Evolutionary conservation across 2,329 filamentous ascomycete genomes (phyloP).

Genomic region (Pyrenophora tritici-repentis): DNA sequence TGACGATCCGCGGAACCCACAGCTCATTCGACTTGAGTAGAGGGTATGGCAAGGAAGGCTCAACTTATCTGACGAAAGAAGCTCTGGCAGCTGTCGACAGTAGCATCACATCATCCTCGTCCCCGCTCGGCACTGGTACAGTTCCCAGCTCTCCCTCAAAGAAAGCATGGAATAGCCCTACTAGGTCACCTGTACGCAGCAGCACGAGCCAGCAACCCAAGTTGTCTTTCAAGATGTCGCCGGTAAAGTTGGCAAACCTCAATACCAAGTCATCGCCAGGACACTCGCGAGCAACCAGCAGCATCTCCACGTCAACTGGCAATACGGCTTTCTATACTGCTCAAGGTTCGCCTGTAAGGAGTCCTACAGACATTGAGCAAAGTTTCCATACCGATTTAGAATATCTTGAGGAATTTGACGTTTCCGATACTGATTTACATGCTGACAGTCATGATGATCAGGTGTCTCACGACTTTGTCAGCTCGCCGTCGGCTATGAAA

Average conservation of each 20-base stretch:
- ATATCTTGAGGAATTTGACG: slow-evolving; percentile 7
- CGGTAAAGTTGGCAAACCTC: slow-evolving; percentile 15
- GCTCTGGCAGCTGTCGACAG: slow-evolving; percentile 28
- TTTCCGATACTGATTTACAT: slow-evolving; percentile 11
- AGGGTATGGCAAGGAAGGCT: slow-evolving; percentile 12
- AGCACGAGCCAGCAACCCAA: slow-evolving; percentile 14
- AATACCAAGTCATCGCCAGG: neutral
- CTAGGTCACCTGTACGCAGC: slow-evolving; percentile 17
- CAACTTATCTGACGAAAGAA: slow-evolving; percentile 38
- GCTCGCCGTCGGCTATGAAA: neutral
- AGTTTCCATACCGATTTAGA: slow-evolving; percentile 30
- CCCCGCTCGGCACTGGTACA: slow-evolving; percentile 18
- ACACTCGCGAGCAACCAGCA: slow-evolving; percentile 22
- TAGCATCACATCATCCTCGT: slow-evolving; percentile 19
- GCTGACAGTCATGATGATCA: slow-evolving; percentile 25
- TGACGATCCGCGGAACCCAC: slow-evolving; percentile 21
- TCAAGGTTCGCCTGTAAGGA: slow-evolving; percentile 39
- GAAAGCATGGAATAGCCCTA: slow-evolving; percentile 23
- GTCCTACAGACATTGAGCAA: slow-evolving; percentile 21
- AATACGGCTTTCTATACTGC: slow-evolving; percentile 28
- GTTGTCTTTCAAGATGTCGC: slow-evolving; percentile 25
- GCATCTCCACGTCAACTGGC: slow-evolving; percentile 26
- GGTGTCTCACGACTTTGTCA: neutral
- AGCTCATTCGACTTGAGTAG: slow-evolving; percentile 25
- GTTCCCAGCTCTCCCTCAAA: slow-evolving; percentile 23